phyloP scores from a whole-genome alignment of 495 filamentous ascomycete genomes.

The Rhypophila decipiens region DNA sequence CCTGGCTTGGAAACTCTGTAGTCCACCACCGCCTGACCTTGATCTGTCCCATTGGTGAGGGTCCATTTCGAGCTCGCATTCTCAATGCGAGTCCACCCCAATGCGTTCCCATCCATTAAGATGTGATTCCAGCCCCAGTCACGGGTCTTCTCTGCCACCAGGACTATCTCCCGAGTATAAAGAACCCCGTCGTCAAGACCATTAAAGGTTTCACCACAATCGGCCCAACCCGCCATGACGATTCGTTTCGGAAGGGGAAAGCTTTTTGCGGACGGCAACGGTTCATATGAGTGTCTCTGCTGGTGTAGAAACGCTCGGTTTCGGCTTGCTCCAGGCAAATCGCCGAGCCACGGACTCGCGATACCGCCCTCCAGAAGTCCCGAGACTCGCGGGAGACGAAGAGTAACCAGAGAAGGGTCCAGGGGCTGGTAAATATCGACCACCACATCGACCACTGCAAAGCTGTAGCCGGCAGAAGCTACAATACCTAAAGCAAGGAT shows the following conservation, averaged over 20 bases:
- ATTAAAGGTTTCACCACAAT: neutral
- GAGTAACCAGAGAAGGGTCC: neutral
- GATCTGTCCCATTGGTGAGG: neutral
- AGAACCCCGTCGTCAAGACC: neutral
- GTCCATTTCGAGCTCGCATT: neutral
- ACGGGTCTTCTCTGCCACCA: neutral
- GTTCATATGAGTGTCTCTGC: too few species aligned
- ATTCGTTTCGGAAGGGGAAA: neutral
- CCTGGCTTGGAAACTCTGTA: neutral
- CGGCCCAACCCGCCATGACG: neutral
- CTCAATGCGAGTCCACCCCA: neutral
- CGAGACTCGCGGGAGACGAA: neutral
- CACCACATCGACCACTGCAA: constrained; percentile 1
- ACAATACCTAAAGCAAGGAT: neutral
- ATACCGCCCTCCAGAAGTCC: neutral
- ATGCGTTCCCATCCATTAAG: neutral
- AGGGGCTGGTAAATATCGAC: neutral
- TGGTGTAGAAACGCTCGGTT: constrained; percentile 1
- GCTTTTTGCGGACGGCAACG: too few species aligned
- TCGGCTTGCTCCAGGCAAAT: neutral
- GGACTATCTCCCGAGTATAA: neutral
- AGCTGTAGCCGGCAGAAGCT: constrained; percentile 4
- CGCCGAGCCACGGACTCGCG: constrained; percentile 5
- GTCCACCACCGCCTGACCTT: neutral
- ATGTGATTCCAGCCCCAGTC: neutral